A percentile compares a stretch with the other conserved stretches of the same genome.
These are phyloP conservation scores for Apiotrichum veenhuisii DNA, from an alignment of 1,284 basidiomycete genomes.

Conservation along the genomic window DNA sequence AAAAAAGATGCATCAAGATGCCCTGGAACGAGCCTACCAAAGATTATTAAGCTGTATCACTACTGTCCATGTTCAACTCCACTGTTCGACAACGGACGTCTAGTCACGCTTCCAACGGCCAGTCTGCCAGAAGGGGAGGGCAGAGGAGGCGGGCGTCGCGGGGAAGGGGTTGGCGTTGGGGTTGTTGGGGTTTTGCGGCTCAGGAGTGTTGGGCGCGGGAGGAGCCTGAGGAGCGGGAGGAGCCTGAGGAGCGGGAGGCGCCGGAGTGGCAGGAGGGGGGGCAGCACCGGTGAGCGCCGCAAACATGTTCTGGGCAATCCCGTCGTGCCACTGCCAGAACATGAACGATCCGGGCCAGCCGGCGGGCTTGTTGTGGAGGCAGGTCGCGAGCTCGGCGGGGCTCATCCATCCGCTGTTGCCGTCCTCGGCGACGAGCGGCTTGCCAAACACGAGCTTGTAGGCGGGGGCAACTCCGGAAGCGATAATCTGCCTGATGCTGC, in stretches of 20 bases:
- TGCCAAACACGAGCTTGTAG: conserved; percentile 48
- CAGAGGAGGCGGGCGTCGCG: background rate
- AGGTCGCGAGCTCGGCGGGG: conserved; percentile 1
- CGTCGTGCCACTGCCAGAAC: conserved; percentile 47
- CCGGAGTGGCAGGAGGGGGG: background rate
- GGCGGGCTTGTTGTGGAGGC: conserved; percentile 12
- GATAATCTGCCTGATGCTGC: conserved; percentile 36
- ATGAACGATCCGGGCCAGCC: conserved; percentile 49
- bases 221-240: background rate
- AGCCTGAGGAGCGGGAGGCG: background rate
- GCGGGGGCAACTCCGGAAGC: conserved; percentile 30
- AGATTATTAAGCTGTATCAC: no score
- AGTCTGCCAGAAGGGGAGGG: background rate
- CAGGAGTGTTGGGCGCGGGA: no score
- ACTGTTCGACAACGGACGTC: no score
- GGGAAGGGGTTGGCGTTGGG: background rate
- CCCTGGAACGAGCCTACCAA: no score
- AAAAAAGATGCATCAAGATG: no score
- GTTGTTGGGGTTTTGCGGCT: no score
- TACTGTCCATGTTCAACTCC: no score
- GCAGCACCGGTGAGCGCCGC: background rate
- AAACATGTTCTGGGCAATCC: background rate
- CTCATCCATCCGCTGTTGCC: conserved; percentile 2
- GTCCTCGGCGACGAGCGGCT: conserved; percentile 27
- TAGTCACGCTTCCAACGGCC: background rate